A percentile compares a stretch with the other conserved stretches of the same genome.
Evolutionary conservation across 441 rosid species (phyloP).

Genomic region (Capsella rubella): DNA sequence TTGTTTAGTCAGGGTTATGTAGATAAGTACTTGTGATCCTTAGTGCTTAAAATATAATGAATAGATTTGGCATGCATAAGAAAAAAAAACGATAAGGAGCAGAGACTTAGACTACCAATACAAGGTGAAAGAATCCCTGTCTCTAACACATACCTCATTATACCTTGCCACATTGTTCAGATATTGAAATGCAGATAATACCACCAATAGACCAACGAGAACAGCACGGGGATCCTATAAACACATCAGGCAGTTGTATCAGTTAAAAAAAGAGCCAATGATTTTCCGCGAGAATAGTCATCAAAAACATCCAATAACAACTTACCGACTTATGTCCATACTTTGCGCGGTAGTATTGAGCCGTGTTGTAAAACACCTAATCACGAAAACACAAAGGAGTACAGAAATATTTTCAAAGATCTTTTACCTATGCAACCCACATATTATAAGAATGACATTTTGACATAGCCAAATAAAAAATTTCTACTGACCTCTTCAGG

Average conservation of each 20-base stretch:
- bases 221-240: constrained; percentile 91
- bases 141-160: constrained; percentile 67
- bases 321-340: constrained; percentile 96
- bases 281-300: neutral
- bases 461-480: neutral
- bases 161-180: constrained; percentile 82
- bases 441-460: constrained; percentile 12
- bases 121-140: neutral
- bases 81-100: neutral
- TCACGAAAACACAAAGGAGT: constrained; percentile 15
- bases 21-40: constrained; percentile 31
- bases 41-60: neutral
- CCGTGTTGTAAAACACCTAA: constrained; percentile 90
- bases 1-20: neutral
- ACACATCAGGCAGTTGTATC: constrained; percentile 4
- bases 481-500: constrained; percentile 78
- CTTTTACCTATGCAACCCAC: neutral
- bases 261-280: constrained; percentile 6
- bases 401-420: neutral
- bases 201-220: constrained; percentile 77
- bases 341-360: constrained; percentile 85
- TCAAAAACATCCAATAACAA: constrained; percentile 7
- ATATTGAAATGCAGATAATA: constrained; percentile 89
- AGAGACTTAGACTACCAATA: neutral
- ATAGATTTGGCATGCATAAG: neutral